phyloP scores from a whole-genome alignment of 2,329 filamentous ascomycete species.

The Gnomoniopsis sp. region DNA sequence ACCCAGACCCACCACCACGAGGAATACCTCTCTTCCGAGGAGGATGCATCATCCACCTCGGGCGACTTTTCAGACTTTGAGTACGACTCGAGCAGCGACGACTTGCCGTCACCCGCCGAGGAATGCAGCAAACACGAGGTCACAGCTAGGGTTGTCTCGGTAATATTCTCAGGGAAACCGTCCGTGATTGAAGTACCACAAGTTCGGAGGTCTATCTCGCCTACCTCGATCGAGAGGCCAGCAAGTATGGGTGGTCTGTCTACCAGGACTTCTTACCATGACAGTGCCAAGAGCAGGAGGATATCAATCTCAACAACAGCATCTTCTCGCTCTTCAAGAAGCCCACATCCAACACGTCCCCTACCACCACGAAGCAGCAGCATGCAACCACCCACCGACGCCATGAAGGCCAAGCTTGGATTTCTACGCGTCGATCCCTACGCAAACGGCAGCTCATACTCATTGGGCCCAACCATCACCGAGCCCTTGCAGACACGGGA shows the following conservation, averaged over 20 bases:
- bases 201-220: constrained; percentile 41
- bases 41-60: constrained; percentile 60
- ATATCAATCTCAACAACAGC: constrained; percentile 31
- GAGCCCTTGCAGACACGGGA: constrained; percentile 18
- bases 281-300: constrained; percentile 25
- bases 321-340: constrained; percentile 22
- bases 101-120: constrained; percentile 19
- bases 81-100: constrained; percentile 30
- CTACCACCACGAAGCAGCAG: constrained; percentile 42
- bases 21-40: constrained; percentile 62
- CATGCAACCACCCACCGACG: constrained; percentile 31
- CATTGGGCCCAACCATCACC: constrained; percentile 22
- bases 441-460: constrained; percentile 35
- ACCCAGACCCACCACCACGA: constrained; percentile 52
- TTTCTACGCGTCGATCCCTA: constrained; percentile 56
- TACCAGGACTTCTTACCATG: constrained; percentile 15
- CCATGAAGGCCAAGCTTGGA: constrained; percentile 33
- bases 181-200: constrained; percentile 49
- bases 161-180: constrained; percentile 58
- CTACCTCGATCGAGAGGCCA: constrained; percentile 31
- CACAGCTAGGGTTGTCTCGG: constrained; percentile 56
- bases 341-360: constrained; percentile 10
- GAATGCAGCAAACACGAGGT: constrained; percentile 45
- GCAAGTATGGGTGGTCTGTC: constrained; percentile 21
- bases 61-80: constrained; percentile 58